Conservation (phyloP, 768 basidiomycete species). For the Kwoniella heveanensis region DNA sequence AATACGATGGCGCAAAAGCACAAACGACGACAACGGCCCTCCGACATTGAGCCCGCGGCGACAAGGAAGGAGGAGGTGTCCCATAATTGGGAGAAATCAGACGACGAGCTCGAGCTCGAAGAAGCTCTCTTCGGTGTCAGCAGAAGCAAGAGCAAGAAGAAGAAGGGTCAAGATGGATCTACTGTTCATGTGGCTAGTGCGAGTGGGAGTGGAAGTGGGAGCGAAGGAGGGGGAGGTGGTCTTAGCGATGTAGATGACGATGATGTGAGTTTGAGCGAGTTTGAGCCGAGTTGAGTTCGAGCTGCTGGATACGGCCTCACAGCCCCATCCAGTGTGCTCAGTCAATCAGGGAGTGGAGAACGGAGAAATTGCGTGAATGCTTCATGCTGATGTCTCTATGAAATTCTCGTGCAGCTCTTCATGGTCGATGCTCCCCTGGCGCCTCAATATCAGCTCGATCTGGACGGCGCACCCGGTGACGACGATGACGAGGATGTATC, state of each 20-base stretch:
- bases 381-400: not conserved
- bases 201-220: conserved; percentile 8
- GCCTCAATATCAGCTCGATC: conserved; percentile 14
- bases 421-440: conserved; percentile 48
- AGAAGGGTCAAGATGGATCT: not conserved
- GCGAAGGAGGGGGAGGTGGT: conserved; percentile 23
- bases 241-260: conserved; percentile 31
- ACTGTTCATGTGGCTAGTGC: not conserved
- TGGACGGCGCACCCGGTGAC: conserved; percentile 52
- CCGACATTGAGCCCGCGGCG: not conserved
- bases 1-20: conserved; percentile 23
- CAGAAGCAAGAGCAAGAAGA: conserved; percentile 14
- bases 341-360: not conserved
- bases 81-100: conserved; percentile 45
- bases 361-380: no score
- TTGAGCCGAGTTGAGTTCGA: no score
- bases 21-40: conserved; percentile 17
- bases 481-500: conserved; percentile 63
- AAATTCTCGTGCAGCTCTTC: conserved; percentile 35
- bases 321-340: no score
- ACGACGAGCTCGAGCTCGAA: conserved; percentile 55
- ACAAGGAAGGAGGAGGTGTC: conserved; percentile 2
- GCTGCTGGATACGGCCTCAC: not conserved
- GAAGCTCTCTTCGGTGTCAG: conserved; percentile 47
- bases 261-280: conserved; percentile 22